Base-by-base conservation (phyloP, 2,329 filamentous ascomycete species). In the Tolypocladium paradoxum region DNA sequence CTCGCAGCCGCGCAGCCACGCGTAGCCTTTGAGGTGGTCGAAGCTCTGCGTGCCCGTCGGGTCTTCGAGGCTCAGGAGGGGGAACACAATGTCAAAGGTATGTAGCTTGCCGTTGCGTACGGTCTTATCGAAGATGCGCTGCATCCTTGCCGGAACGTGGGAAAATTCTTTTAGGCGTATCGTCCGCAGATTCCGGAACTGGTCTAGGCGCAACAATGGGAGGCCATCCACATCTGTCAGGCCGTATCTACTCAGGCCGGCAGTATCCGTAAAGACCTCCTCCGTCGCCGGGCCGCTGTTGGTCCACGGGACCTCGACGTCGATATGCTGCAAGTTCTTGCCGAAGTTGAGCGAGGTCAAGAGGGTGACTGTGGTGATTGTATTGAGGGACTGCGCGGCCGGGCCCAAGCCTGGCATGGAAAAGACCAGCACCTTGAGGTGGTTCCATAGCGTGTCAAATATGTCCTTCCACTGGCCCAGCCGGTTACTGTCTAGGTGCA, bases 61-160 rank as follows among this genome's bases (percentile, higher is more conserved):
- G 6, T 57, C 59, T 14, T 60, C 52, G 33, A 63, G 49, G 20
- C 55, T 35, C 3, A 64, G 61, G 1, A 62, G 58, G 2, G 66
- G 67, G 52, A 72, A 72, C 2, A 66, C 62, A 20, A 72, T 62
- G 52, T 71, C 70, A 16, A 72, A 60, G 0, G 65, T 65, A 33
- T 64, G 59, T 4, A 73, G 59, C 16, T 60, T 66, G 24, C 63
- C 60, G 1, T 57, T 54, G 18, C 53, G 48, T 16, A 72, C 51
- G 11, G 68, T 53, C 18, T 58, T 53, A 11, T 54, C 52, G 20
- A 71, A 59, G 11, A 64, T 53, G 1, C 52, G 56, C 35, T 60
- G 55, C 8, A 66, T 60, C 6, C 53, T 59, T 14, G 54, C 31
- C 5, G 66, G 64, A 1, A 60, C 52, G 20, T 66, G 55, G 20